phyloP scores from a whole-genome alignment of 176 grass and related monocot genomes.

The Oryza brachyantha region DNA sequence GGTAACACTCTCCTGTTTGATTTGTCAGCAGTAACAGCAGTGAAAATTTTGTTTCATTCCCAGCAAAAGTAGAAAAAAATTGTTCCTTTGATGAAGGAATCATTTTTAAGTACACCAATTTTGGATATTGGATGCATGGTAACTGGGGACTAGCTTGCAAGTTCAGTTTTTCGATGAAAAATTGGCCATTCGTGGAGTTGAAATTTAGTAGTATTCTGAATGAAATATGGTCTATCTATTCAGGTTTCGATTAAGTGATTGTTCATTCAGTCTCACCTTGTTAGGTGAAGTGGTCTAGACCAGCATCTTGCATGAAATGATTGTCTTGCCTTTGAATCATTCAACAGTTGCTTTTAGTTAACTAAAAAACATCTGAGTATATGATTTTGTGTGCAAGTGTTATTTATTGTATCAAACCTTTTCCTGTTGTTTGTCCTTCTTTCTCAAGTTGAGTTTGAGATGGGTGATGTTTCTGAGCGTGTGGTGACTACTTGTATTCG shows the following conservation, averaged over 20 bases:
- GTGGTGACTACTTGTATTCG: too few species aligned
- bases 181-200: not conserved
- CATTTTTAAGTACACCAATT: not conserved
- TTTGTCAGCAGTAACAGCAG: not conserved
- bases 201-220: not conserved
- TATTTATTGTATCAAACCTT: not conserved
- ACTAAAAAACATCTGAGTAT: not conserved
- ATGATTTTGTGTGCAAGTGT: not conserved
- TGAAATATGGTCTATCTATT: not conserved
- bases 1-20: conserved; percentile 29
- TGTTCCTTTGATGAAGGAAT: not conserved
- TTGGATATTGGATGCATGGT: not conserved
- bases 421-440: not conserved
- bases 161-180: not conserved
- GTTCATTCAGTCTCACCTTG: not conserved
- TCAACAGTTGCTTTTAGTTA: not conserved
- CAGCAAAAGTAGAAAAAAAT: too few species aligned
- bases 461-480: too few species aligned
- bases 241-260: not conserved
- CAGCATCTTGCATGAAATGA: not conserved
- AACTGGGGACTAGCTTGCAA: not conserved
- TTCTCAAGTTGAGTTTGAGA: too few species aligned
- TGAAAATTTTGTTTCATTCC: not conserved
- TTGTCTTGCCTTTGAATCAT: not conserved
- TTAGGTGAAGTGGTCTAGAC: not conserved